phyloP scores from a whole-genome alignment of 257 asterid genomes.

The Nicotiana otophora region DNA sequence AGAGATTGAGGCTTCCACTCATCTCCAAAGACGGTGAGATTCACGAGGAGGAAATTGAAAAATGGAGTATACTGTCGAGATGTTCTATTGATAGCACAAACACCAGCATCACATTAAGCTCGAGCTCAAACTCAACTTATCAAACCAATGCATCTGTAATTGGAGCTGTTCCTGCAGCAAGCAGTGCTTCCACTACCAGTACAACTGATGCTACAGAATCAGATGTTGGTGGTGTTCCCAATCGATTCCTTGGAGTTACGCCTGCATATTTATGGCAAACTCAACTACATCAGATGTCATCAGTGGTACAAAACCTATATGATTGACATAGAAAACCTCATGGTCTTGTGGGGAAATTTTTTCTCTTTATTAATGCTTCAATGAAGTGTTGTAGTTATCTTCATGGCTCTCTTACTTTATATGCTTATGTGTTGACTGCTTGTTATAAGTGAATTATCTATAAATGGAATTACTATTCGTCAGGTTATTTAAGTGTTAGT shows the following conservation, averaged over 20 bases:
- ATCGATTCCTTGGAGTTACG: constrained; percentile 88
- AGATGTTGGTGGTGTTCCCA: constrained; percentile 96
- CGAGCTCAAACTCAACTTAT: constrained; percentile 73
- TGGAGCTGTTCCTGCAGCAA: constrained; percentile 40
- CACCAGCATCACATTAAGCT: constrained; percentile 65
- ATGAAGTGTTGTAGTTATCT: not conserved
- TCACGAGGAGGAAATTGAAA: constrained; percentile 90
- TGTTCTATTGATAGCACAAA: constrained; percentile 83
- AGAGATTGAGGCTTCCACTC: constrained; percentile 89
- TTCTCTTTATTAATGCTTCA: not conserved
- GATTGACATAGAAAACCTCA: not conserved
- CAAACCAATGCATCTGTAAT: constrained; percentile 43
- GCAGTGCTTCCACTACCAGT: constrained; percentile 27
- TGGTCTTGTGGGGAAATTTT: not conserved
- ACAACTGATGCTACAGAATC: constrained; percentile 69
- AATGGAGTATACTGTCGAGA: constrained; percentile 75
- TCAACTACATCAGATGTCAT: constrained; percentile 65
- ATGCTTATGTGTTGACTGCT: not conserved
- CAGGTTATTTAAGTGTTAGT: not conserved
- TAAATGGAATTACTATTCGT: not conserved
- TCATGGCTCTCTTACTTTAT: not conserved
- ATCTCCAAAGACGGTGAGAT: constrained; percentile 90
- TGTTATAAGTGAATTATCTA: not conserved
- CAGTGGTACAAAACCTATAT: constrained; percentile 49
- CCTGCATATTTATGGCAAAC: constrained; percentile 87